Evolutionary conservation across 2,329 filamentous ascomycete species (phyloP).

Genomic region (Emericellopsis cladophorae): DNA sequence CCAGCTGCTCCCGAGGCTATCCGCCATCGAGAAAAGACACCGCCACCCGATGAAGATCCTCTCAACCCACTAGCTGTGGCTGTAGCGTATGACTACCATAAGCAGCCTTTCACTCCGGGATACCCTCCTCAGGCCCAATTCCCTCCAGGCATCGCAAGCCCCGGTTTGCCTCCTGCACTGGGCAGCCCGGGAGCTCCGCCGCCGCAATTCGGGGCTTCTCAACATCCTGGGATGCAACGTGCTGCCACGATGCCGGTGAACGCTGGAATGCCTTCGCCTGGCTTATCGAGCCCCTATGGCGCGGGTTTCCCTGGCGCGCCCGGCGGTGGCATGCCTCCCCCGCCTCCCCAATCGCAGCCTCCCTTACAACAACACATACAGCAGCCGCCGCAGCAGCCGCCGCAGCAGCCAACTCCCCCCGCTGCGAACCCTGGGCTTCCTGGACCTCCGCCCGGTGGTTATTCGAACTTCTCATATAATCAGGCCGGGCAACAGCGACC

Average conservation of each 20-base stretch:
- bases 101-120: constrained; percentile 38
- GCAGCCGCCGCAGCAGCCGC: constrained; percentile 8
- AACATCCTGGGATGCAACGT: constrained; percentile 33
- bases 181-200: constrained; percentile 25
- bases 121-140: constrained; percentile 34
- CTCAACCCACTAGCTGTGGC: constrained; percentile 45
- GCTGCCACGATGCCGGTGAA: constrained; percentile 35
- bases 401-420: constrained; percentile 11
- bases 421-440: constrained; percentile 22
- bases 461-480: constrained; percentile 37
- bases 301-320: constrained; percentile 27
- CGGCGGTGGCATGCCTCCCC: constrained; percentile 31
- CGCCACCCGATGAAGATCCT: constrained; percentile 55
- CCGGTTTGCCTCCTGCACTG: constrained; percentile 15
- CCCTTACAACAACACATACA: constrained; percentile 6
- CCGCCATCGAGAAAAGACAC: constrained; percentile 65
- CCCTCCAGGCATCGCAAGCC: constrained; percentile 28
- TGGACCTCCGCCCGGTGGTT: constrained; percentile 38
- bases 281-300: constrained; percentile 25
- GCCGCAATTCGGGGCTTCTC: constrained; percentile 24
- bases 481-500: constrained; percentile 13
- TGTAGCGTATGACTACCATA: constrained; percentile 42
- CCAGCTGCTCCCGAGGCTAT: constrained; percentile 63
- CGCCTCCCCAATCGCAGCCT: constrained; percentile 17
- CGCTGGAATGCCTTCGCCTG: constrained; percentile 22